Conservation (phyloP, 1,284 basidiomycete genomes). For the Pascua sp. region DNA sequence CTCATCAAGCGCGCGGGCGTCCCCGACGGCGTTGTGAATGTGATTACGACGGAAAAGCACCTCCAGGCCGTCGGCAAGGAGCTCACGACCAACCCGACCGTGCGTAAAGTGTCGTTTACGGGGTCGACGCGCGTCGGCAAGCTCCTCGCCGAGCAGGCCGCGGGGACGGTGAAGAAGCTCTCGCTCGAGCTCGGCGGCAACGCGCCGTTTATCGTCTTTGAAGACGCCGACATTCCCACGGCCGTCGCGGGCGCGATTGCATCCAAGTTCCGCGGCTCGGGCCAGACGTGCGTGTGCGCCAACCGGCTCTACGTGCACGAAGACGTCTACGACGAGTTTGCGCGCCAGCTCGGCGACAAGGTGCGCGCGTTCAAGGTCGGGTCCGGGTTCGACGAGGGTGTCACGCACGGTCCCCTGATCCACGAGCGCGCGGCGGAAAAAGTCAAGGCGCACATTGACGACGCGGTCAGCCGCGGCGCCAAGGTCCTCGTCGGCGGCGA, state of each 20-base stretch:
- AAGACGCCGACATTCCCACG: slow-evolving; percentile 88
- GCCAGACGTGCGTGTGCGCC: slow-evolving; percentile 68
- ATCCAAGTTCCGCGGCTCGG: slow-evolving; percentile 88
- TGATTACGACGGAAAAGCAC: slow-evolving; percentile 62
- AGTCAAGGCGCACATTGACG: slow-evolving; percentile 79
- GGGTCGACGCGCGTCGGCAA: slow-evolving; percentile 87
- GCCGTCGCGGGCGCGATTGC: slow-evolving; percentile 87
- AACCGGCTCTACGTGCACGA: slow-evolving; percentile 48
- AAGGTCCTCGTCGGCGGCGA: slow-evolving; percentile 84
- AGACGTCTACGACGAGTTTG: slow-evolving; percentile 47
- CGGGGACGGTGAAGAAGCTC: slow-evolving; percentile 86
- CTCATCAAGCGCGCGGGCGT: slow-evolving; percentile 82
- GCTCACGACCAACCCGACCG: slow-evolving; percentile 40
- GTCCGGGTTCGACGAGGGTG: slow-evolving; percentile 74
- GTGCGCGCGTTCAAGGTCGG: slow-evolving; percentile 90
- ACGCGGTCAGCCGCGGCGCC: slow-evolving; percentile 78
- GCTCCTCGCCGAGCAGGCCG: slow-evolving; percentile 75
- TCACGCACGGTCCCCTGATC: slow-evolving; percentile 91
- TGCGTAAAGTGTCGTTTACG: slow-evolving; percentile 85
- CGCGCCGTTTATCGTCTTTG: slow-evolving; percentile 65
- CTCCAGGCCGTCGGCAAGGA: slow-evolving; percentile 45
- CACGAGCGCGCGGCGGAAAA: slow-evolving; percentile 82
- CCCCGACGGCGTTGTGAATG: slow-evolving; percentile 91
- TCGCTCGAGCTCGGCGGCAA: slow-evolving; percentile 63
- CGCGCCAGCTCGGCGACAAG: slow-evolving; percentile 41